Evolutionary conservation across 2,329 filamentous ascomycete genomes (phyloP).

Genomic region (Fusarium sp.): DNA sequence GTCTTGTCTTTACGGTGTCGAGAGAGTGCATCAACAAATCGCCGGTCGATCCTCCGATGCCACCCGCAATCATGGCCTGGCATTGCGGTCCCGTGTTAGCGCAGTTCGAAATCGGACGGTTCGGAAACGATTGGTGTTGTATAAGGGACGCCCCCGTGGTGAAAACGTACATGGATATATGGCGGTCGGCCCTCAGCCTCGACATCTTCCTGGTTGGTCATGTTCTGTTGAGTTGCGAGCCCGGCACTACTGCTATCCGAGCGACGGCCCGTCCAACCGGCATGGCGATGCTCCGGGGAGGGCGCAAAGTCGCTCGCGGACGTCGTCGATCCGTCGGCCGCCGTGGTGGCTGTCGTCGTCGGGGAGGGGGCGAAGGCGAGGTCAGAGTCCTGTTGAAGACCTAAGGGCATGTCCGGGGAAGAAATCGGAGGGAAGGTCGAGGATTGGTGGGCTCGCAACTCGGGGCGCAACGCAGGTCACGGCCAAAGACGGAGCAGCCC

Average conservation of each 20-base stretch:
- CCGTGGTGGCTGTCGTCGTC: constrained; percentile 21
- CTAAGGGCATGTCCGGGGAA: constrained; percentile 41
- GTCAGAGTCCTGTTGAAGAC: constrained; percentile 38
- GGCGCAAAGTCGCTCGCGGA: constrained; percentile 37
- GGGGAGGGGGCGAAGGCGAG: constrained; percentile 37
- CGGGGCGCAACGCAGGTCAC: constrained; percentile 25
- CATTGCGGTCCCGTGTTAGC: constrained; percentile 33
- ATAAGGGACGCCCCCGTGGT: neutral
- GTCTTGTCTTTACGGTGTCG: constrained; percentile 97
- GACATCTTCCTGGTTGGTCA: constrained; percentile 51
- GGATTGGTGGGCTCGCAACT: constrained; percentile 16
- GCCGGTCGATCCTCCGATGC: constrained; percentile 88
- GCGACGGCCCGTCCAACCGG: constrained; percentile 40
- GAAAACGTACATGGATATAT: constrained; percentile 53
- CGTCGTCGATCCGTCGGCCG: constrained; percentile 30
- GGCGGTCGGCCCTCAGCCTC: constrained; percentile 55
- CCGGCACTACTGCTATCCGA: constrained; percentile 42
- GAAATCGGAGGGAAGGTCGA: constrained; percentile 9
- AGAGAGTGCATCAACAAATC: constrained; percentile 99
- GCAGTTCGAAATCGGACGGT: constrained; percentile 6
- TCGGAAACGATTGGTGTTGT: neutral
- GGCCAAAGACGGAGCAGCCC: constrained; percentile 17
- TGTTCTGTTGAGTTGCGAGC: constrained; percentile 43
- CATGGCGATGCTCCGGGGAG: constrained; percentile 47
- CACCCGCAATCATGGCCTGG: constrained; percentile 94